Evolutionary conservation across 345 rosid species (phyloP).

Genomic region (Kernera saxatilis): DNA sequence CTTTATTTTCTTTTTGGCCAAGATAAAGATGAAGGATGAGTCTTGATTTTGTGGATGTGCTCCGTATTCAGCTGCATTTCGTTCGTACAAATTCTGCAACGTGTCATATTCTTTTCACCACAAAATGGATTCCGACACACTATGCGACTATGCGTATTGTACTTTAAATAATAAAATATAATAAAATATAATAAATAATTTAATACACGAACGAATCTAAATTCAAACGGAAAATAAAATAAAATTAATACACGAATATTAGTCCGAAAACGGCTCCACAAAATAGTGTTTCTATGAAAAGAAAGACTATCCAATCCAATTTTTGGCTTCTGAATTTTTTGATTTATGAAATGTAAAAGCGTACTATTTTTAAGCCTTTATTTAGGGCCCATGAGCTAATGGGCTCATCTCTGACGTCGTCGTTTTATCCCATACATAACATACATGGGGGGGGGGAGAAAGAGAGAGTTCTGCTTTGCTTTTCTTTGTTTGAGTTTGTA

Average conservation of each 20-base stretch:
- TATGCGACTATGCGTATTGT: too few relatives aligned
- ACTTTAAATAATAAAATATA: too few relatives aligned
- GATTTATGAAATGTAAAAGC: not conserved
- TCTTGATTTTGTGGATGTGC: conserved; percentile 6
- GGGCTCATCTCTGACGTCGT: not conserved
- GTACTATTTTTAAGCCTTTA: too few relatives aligned
- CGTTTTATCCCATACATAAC: not conserved
- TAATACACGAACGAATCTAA: too few relatives aligned
- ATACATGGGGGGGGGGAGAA: not conserved
- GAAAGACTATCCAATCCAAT: too few relatives aligned
- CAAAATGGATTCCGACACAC: too few relatives aligned
- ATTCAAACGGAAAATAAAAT: too few relatives aligned
- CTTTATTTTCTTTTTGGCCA: not conserved
- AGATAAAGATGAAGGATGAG: conserved; percentile 5
- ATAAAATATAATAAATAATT: too few relatives aligned
- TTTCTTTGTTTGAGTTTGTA: not conserved
- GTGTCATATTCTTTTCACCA: not conserved
- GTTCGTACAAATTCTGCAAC: not conserved
- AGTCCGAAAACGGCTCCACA: too few relatives aligned
- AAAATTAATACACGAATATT: too few relatives aligned
- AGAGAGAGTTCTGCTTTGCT: not conserved
- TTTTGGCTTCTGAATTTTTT: too few relatives aligned
- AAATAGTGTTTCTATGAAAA: too few relatives aligned
- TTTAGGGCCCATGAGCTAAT: not conserved
- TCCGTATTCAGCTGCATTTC: not conserved